Evolutionary conservation across 768 basidiomycete species (phyloP), one percentile per base, ranked within the genome.

Genomic region (Lenzites betulinus): DNA sequence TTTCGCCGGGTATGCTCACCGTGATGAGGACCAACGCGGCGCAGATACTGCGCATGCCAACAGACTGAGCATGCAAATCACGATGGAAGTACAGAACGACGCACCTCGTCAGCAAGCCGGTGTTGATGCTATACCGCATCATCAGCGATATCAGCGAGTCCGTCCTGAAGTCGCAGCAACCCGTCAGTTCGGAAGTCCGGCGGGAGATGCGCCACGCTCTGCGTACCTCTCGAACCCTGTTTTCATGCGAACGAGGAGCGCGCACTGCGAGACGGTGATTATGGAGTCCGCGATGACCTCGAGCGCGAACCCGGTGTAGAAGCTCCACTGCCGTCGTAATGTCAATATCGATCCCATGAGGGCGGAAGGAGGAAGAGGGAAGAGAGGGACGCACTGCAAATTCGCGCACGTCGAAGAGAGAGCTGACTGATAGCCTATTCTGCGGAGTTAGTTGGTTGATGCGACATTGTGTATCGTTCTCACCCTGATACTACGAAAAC

Each of bases 101-200:
- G 20, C 12, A 66, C 65, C 65, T 66, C 22, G 65, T 66, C 25
- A 66, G 33, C 43, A 66, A 22, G 1, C 65, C 59, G 16, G 65
- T 66, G 50, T 66, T 66, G 44, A 66, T 56, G 26, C 65, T 63
- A 22, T 66, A 66, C 44, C 51, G 26, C 49, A 66, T 59, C 52
- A 66, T 44, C 15, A 61, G 20, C 4, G 36, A 5, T 18, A 66
- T 61, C 18, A 63, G 41, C 9, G 59, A 61, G 62, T 66, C 65
- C 44, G 65, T 59, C 42, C 65, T 66, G 36, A 16, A 39, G 8
- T 15, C n/a, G 6, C 20, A 26, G 26, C 6, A 12, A 53, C 35
- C 22, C 35, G 54, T 60, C 46, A 36, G 22, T 30, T 13, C 33
- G 43, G 30, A 16, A 13, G 35, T 4, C 1, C 13, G 16, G 22